Conservation (phyloP, 2,329 filamentous ascomycete species). For the Waltergamsia citrina region DNA sequence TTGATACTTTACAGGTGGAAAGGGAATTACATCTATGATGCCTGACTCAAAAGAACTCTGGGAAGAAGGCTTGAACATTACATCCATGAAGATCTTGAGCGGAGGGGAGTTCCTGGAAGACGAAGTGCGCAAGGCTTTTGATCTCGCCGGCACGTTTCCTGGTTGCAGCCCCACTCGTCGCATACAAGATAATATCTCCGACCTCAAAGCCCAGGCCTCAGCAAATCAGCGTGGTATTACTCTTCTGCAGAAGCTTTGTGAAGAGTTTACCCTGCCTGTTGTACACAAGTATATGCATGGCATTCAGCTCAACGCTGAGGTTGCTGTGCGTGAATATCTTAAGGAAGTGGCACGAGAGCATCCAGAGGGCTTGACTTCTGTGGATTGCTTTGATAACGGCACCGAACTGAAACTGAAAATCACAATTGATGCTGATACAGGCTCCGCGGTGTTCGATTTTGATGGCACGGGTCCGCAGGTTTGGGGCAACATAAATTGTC, state of each 20-base stretch:
- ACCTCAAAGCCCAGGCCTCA: constrained; percentile 32
- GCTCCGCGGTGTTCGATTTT: constrained; percentile 25
- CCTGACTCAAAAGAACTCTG: constrained; percentile 29
- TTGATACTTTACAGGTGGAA: constrained; percentile 14
- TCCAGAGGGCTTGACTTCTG: constrained; percentile 11
- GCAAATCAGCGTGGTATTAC: constrained; percentile 29
- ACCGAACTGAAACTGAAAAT: constrained; percentile 21
- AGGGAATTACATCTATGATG: constrained; percentile 28
- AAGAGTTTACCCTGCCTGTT: constrained; percentile 18
- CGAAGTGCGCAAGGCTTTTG: constrained; percentile 17
- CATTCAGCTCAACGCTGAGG: constrained; percentile 25
- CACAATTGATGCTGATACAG: constrained; percentile 16
- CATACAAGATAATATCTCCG: constrained; percentile 30
- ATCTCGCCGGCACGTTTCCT: constrained; percentile 21
- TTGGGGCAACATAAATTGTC: constrained; percentile 24
- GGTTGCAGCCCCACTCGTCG: constrained; percentile 25
- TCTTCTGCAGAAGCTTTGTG: constrained; percentile 21
- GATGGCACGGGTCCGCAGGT: constrained; percentile 21
- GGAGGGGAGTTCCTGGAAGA: constrained; percentile 23
- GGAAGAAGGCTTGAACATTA: constrained; percentile 32
- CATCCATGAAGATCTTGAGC: constrained; percentile 25
- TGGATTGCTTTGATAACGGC: constrained; percentile 26
- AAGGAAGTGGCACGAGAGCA: constrained; percentile 34
- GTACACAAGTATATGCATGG: constrained; percentile 26
- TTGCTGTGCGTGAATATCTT: constrained; percentile 20